Evolutionary conservation across 805 yeast genomes (phyloP).

Genomic region (Metschnikowia lochheadii): DNA sequence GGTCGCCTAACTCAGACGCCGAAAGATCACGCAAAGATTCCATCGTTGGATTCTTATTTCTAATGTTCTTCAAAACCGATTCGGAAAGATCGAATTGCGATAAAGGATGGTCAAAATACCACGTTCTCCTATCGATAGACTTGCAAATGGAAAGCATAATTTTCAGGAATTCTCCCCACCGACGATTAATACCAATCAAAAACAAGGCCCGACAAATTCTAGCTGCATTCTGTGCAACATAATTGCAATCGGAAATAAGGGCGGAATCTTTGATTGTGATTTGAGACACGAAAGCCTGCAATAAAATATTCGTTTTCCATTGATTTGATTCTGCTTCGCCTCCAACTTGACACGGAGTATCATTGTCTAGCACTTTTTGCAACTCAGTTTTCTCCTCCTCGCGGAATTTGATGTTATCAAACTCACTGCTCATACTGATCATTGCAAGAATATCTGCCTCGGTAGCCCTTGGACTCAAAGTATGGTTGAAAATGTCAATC

Average conservation of each 20-base stretch:
- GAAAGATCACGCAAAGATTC: conserved; percentile 71
- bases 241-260: conserved; percentile 77
- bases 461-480: conserved; percentile 78
- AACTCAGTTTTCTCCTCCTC: conserved; percentile 84
- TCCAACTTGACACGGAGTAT: conserved; percentile 77
- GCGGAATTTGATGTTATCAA: conserved; percentile 82
- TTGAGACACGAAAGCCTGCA: conserved; percentile 85
- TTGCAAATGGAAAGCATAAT: conserved; percentile 78
- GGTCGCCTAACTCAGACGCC: conserved; percentile 76
- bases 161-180: conserved; percentile 84
- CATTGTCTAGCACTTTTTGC: conserved; percentile 50
- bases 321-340: conserved; percentile 71
- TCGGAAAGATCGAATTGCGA: conserved; percentile 80
- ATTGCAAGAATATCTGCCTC: conserved; percentile 89
- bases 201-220: conserved; percentile 91
- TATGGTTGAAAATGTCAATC: conserved; percentile 82
- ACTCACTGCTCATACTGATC: conserved; percentile 89
- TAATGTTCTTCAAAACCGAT: conserved; percentile 57
- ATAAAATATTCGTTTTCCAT: conserved; percentile 80
- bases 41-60: conserved; percentile 62
- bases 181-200: conserved; percentile 76
- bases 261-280: conserved; percentile 74
- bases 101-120: conserved; percentile 91
- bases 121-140: conserved; percentile 74
- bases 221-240: conserved; percentile 93